phyloP scores from a whole-genome alignment of 2,329 filamentous ascomycete genomes.

The Madurella fahalii region DNA sequence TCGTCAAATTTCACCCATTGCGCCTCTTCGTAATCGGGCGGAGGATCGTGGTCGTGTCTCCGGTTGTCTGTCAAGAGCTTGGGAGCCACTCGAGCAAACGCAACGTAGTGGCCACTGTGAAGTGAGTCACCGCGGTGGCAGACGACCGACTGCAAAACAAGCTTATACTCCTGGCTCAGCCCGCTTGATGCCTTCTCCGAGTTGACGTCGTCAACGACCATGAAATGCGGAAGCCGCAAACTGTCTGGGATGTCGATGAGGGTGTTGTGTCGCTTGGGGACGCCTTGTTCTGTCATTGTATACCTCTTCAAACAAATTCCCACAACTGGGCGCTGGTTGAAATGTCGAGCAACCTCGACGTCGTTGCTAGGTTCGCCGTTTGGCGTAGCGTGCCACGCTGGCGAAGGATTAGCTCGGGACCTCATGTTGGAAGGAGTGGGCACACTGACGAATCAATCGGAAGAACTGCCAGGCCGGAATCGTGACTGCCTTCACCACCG shows the following conservation, averaged over 20 bases:
- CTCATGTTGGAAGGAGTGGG: conserved; percentile 20
- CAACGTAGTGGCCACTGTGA: conserved; percentile 86
- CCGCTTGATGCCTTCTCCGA: conserved; percentile 54
- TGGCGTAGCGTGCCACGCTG: conserved; percentile 76
- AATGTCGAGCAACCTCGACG: conserved; percentile 81
- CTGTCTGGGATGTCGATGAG: conserved; percentile 83
- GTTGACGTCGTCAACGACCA: conserved; percentile 68
- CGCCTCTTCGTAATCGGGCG: conserved; percentile 64
- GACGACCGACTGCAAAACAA: conserved; percentile 85
- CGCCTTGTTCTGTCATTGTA: conserved; percentile 64
- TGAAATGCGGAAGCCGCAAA: conserved; percentile 84
- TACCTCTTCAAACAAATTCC: conserved; percentile 94
- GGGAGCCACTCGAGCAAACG: conserved; percentile 72
- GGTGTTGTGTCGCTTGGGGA: conserved; percentile 69
- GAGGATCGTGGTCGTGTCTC: conserved; percentile 51
- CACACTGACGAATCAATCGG: conserved; percentile 72
- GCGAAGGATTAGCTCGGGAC: conserved; percentile 32
- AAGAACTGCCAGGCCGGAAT: conserved; percentile 99
- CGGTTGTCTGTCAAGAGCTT: conserved; percentile 58
- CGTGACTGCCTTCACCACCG: conserved; percentile 72
- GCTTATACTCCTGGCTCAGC: conserved; percentile 85
- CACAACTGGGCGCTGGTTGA: conserved; percentile 78
- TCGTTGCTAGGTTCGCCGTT: conserved; percentile 57
- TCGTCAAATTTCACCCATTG: conserved; percentile 94
- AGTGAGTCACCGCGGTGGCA: conserved; percentile 86